A percentile compares a stretch with the other conserved stretches of the same genome.
Evolutionary conservation across 176 grass and related monocot species (phyloP).

Genomic region (bread wheat (Triticum aestivum)): IWGSC_CS_RefSeq_v2.1 NC_057802.1:135073702-135074201

Average conservation of each 20-base stretch:
- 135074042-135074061: background rate
- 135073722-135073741: background rate
- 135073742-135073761: constrained; percentile 10
- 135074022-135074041: background rate
- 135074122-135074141: background rate
- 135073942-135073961: background rate
- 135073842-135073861: background rate
- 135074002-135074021: background rate
- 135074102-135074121: background rate
- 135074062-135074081: background rate
- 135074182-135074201: constrained; percentile 17
- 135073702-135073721: background rate
- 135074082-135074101: background rate
- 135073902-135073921: background rate
- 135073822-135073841: constrained; percentile 17
- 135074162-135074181: background rate
- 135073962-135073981: background rate
- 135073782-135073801: background rate
- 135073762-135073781: background rate
- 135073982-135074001: background rate
- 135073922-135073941: background rate
- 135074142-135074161: no score
- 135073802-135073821: background rate
- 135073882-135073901: background rate
- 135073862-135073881: background rate